Base-by-base conservation (phyloP, 2,329 filamentous ascomycete genomes). In the Xylaria sp. region DNA sequence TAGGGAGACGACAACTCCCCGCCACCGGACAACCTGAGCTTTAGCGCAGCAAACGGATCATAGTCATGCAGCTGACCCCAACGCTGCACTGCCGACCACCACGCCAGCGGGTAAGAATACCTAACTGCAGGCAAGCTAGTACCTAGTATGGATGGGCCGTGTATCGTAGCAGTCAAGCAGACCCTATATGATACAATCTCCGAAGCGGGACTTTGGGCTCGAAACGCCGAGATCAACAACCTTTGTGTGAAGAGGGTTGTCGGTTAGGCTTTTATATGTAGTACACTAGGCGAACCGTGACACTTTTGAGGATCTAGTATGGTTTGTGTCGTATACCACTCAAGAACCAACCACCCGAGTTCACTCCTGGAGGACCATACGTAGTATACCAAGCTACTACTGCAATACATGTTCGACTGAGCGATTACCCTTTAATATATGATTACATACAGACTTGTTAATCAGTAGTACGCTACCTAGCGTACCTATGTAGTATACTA, bases 51-150 rank as follows among this genome's bases (percentile, higher is more conserved):
- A 17, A 85, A 84, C 76, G 93, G 44, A 17, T 10, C 47, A 9
- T 55, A 31, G 29, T 42, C 36, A 36, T 29, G 20, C 25, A 42
- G 51, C 45, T 17, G 36, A 38, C 49, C 47, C 38, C n/a, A 31
- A 60, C 20, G 47, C n/a, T 33, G 29, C 33, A 55, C 50, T 42
- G 42, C 38, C 27, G 29, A 29, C 27, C 53, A 42, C 29, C 47
- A 96, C 78, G 95, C 96, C 80, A 94, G 93, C 78, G 89, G 89
- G 15, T 51, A n/a, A 62, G 36, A 25, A 47, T 96, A 95, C 83
- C 90, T 87, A 3, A 89, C 92, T 72, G 97, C 97, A 93, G 92
- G 92, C 51, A 91, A 90, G 80, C 81, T 93, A 49, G 93, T 96
- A 62, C 49, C 22, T 44, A 53, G 15, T 17, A 22, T 45, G 25